phyloP scores from a whole-genome alignment of 164 flowering plant genomes.

The Protea cynaroides region DNA sequence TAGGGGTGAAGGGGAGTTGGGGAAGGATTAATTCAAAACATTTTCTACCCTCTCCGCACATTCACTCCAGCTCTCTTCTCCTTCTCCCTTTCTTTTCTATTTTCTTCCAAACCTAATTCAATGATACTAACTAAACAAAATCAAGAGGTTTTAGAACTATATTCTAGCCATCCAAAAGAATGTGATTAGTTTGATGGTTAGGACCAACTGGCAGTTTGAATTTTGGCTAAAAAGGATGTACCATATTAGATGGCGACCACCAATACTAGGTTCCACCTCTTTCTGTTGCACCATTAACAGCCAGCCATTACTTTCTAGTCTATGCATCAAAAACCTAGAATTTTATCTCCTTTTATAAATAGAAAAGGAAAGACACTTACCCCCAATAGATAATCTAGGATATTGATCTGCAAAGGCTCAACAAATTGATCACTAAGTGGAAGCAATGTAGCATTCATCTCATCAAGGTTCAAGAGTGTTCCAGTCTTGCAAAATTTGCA shows the following conservation, averaged over 20 bases:
- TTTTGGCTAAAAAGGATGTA: too few species aligned
- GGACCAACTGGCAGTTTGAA: too few species aligned
- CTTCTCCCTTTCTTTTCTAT: too few species aligned
- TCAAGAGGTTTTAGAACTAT: too few species aligned
- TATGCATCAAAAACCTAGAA: neutral
- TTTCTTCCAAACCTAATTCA: too few species aligned
- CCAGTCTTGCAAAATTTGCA: slow-evolving; percentile 78
- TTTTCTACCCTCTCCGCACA: too few species aligned
- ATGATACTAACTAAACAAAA: too few species aligned
- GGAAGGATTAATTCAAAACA: too few species aligned
- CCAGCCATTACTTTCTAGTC: neutral
- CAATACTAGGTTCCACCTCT: neutral
- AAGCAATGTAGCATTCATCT: slow-evolving; percentile 57
- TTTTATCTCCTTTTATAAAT: neutral
- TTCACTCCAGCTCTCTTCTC: too few species aligned
- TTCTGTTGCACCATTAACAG: neutral
- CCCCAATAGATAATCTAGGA: slow-evolving; percentile 87
- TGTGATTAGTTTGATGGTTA: too few species aligned
- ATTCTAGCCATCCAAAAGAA: too few species aligned
- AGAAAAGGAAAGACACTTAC: slow-evolving; percentile 29
- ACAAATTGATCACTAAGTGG: slow-evolving; percentile 59
- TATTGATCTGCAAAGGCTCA: slow-evolving; percentile 82
- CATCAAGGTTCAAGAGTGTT: slow-evolving; percentile 68
- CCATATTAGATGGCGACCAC: neutral
- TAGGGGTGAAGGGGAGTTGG: too few species aligned